Percentiles rank a stretch among this genome's conserved stretches.
Conservation (phyloP, 331 rosid species). For the Arachis monticola region DNA sequence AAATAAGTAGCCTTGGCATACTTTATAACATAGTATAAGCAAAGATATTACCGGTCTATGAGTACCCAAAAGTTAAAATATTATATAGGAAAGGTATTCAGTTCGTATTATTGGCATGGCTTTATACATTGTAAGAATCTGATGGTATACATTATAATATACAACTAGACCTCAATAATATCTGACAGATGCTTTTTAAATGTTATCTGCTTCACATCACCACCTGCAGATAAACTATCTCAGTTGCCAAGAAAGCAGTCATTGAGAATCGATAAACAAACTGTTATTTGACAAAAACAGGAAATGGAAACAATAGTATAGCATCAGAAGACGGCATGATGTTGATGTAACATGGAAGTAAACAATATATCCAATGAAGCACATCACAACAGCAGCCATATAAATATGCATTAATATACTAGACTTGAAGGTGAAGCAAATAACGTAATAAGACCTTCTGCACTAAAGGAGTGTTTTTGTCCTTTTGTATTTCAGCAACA, state of each 20-base stretch:
- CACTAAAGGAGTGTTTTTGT: slow-evolving; percentile 93
- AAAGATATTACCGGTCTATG: slow-evolving; percentile 27
- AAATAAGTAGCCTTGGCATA: slow-evolving; percentile 16
- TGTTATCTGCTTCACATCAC: slow-evolving; percentile 94
- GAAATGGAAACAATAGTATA: slow-evolving; percentile 8
- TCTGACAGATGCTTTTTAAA: slow-evolving; percentile 69
- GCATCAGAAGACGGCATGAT: slow-evolving; percentile 27
- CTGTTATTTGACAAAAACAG: slow-evolving; percentile 6
- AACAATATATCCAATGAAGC: slow-evolving; percentile 39
- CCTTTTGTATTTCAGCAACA: slow-evolving; percentile 96
- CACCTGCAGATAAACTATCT: slow-evolving; percentile 88
- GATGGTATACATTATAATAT: slow-evolving; percentile 46
- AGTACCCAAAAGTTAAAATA: not conserved
- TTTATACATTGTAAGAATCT: slow-evolving; percentile 40
- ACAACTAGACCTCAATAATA: slow-evolving; percentile 81
- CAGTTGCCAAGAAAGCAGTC: slow-evolving; percentile 48
- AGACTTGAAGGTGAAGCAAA: slow-evolving; percentile 42
- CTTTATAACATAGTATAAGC: not conserved
- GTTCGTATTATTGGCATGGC: slow-evolving; percentile 28
- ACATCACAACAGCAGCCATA: slow-evolving; percentile 34
- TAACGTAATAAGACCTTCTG: slow-evolving; percentile 70
- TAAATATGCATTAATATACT: slow-evolving; percentile 34
- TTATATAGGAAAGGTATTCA: slow-evolving; percentile 21
- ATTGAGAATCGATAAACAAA: slow-evolving; percentile 25
- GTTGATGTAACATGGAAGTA: slow-evolving; percentile 26